Evolutionary conservation across 148 eudicot species (phyloP), one percentile per base, ranked within the genome.

Genomic region (Oxyria digyna): DNA sequence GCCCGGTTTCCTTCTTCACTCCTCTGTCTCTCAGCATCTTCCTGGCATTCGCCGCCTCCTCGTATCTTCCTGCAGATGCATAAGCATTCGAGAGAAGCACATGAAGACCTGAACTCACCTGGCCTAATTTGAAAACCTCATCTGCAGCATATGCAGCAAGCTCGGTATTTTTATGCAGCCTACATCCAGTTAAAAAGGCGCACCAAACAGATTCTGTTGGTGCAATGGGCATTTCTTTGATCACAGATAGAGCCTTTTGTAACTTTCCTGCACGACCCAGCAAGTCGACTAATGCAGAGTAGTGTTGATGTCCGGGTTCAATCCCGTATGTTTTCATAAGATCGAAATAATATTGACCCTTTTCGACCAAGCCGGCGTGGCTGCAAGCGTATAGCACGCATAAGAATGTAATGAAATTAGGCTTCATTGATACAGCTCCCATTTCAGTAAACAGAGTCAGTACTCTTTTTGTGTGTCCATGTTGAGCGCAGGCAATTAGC

Each of bases 141-240:
- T 91, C 89, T 13, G 97, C 97, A 35, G 86, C 93, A 73, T 89
- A 89, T 42, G 86, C 84, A 23, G 97, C 96, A 72, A 91, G 72
- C 57, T 91, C 91, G 21, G 91, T 80, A 41, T 91, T 74, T 21
- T 73, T 67, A 23, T 85, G 96, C 21, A 82, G 70, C 45, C 93
- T 80, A 62, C 96, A 87, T 4, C 94, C 91, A 3, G 94, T 92
- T 67, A 92, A 70, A 9, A 92, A 75, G 71, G 96, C 97, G 42
- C 89, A 89, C 97, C 97, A 89, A 17, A 92, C 89, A 17, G 87
- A 87, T 62, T 92, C 97, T 2, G 94, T 87, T 41, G 96, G 96
- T 41, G 78, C 73, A 41, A 87, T 84, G 8, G 94, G 96, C 96
- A 87, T 92, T 43, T 79, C 81, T 64, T 81, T 62, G 6, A 89